Base-by-base conservation (phyloP, 495 filamentous ascomycete species). In the Aspergillus asperescens region DNA sequence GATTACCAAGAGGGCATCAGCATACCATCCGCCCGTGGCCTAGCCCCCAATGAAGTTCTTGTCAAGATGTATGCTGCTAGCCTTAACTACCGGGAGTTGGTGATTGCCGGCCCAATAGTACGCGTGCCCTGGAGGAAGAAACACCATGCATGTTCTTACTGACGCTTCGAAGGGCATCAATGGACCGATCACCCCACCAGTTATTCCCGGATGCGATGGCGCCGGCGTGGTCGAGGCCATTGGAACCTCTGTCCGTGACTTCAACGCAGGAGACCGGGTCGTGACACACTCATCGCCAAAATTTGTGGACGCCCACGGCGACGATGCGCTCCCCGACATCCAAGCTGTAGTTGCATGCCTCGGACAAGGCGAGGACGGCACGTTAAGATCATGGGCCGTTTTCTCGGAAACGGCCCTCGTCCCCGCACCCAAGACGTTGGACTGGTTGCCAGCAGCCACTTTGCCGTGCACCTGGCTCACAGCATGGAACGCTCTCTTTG, bases 401-500 rank as follows among this genome's bases (percentile, higher is more conserved):
- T 85, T 83, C 62, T 66, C 73, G 46, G 80, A 88, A 65, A 62
- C 73, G 16, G 85, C 81, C 4, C 59, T 89, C 0, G 83, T 87
- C 7, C 56, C 63, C 12, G 73, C 77, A 60, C 86, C 86, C 0
- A 53, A 56, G 6, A 77, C 79, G 43, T 65, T 88, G 15, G 70
- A 68, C 55, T 78, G 69, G 38, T 44, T 74, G 12, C 78, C 88
- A 62, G 83, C 76, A 1, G 72, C 77, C 25, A 84, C 83, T 0
- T 70, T 90, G 13, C 60, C 74, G 0, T 88, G 86, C 56, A 84
- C 86, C 0, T 85, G 70, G 1, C 47, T 87, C 40, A 89, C 85
- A 3, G 80, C 80, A 1, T 89, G 86, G 85, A 89, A 89, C 43
- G 81, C 77, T 7, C 71, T 90, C 1, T 89, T 83, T 52, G 86